These are phyloP conservation scores for Triticum monococcum DNA, from an alignment of 176 grass and related monocot species.

Conservation along the genomic window DNA sequence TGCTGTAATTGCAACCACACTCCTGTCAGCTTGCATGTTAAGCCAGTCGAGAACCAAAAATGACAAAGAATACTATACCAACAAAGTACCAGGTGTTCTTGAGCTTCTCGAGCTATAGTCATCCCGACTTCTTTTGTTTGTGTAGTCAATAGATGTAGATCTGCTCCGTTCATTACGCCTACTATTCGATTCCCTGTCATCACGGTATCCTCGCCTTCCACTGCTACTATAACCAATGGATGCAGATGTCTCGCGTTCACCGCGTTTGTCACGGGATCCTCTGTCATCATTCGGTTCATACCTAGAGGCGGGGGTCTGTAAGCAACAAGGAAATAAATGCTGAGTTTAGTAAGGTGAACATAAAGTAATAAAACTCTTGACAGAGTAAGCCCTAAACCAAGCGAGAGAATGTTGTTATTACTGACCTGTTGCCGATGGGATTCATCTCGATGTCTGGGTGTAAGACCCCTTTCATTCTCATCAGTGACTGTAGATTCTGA, in stretches of 20 bases:
- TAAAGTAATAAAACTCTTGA: neutral
- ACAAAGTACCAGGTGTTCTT: slow-evolving; percentile 62
- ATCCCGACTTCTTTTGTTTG: slow-evolving; percentile 69
- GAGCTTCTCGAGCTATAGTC: slow-evolving; percentile 62
- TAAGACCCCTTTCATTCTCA: slow-evolving; percentile 31
- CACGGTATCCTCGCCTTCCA: slow-evolving; percentile 54
- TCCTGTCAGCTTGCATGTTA: slow-evolving; percentile 26
- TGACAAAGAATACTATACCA: slow-evolving; percentile 31
- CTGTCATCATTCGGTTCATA: slow-evolving; percentile 38
- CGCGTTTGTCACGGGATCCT: slow-evolving; percentile 29
- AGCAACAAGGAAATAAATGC: slow-evolving; percentile 23
- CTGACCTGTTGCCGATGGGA: slow-evolving; percentile 44
- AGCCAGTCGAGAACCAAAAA: neutral
- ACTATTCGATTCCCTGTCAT: slow-evolving; percentile 44
- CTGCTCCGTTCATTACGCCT: slow-evolving; percentile 52
- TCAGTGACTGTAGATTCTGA: slow-evolving; percentile 49
- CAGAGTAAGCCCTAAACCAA: slow-evolving; percentile 22
- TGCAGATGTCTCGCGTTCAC: slow-evolving; percentile 39
- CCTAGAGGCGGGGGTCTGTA: slow-evolving; percentile 51
- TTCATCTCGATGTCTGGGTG: slow-evolving; percentile 38
- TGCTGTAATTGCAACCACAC: slow-evolving; percentile 27
- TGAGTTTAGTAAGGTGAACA: slow-evolving; percentile 4
- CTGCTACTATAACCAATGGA: slow-evolving; percentile 40
- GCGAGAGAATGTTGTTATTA: slow-evolving; percentile 14
- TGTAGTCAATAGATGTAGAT: slow-evolving; percentile 42